Base-by-base conservation (phyloP, 164 flowering plant genomes). In the Pachysandra terminalis region DNA sequence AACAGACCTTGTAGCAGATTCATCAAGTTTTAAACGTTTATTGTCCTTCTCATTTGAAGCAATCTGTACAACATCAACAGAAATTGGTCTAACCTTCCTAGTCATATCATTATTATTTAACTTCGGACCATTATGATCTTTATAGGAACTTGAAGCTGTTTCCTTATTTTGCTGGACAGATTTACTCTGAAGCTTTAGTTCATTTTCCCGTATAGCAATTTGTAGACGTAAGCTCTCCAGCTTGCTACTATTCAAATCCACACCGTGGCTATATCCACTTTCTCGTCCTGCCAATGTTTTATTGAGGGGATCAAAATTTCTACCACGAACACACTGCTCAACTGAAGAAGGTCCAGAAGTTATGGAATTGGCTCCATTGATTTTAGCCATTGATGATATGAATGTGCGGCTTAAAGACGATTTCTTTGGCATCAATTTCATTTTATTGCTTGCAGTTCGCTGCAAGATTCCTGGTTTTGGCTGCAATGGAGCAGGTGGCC, bases 171-270 rank as follows among this genome's bases (percentile, higher is more conserved):
- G 80, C 66, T 79, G 85, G 5, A 75, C 73, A 59, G 82, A 67
- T 75, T 84, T 86, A 60, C 5, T 68, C 45, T 74, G 77, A 57
- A 79, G 83, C 82, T 80, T 89, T 25, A 88, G 68, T 78, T 91
- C 87, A 71, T 71, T 86, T 80, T 91, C 98, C 17, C 86, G 85
- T 21, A 80, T 75, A 15, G 94, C 97, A 78, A 93, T 89, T 69
- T 86, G 81, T 76, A 87, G 88, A 27, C 96, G 86, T 63, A 93
- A 79, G 71, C 78, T 90, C 70, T 83, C 89, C 59, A 88, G 79
- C 68, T 89, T 80, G 65, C 52, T 77, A 45, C 55, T 72, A 24
- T 74, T 81, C 61, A 67, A 68, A 59, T 37, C 73, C 63, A 70
- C 60, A 67, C 64, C 78, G 71, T 74, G 81, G 45, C 70, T 83